A percentile compares a stretch with the other conserved stretches of the same genome.
These are phyloP conservation scores for Thermochaetoides dissita DNA, from an alignment of 2,329 filamentous ascomycete species.

Conservation along the genomic window DNA sequence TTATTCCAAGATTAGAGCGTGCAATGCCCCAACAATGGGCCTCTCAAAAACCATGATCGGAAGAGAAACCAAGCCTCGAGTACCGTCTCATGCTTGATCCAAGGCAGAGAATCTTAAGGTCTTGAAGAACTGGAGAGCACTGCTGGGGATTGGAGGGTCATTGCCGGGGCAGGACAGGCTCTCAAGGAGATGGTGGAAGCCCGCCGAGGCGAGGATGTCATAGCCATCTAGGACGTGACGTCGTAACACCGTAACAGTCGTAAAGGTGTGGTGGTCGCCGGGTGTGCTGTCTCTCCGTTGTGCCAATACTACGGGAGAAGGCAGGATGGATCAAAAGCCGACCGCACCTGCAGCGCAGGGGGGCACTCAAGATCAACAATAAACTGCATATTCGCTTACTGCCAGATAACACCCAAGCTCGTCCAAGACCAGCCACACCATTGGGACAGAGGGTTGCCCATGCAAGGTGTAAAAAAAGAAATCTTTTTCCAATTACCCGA, in stretches of 20 bases:
- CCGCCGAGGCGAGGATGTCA: constrained; percentile 13
- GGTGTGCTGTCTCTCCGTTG: neutral
- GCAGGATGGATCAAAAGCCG: no score
- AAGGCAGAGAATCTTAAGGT: neutral
- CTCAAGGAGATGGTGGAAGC: constrained; percentile 1
- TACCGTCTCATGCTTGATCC: neutral
- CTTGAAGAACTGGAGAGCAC: neutral
- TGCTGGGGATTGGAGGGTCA: neutral
- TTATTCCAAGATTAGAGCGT: constrained; percentile 1
- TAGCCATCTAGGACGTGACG: constrained; percentile 18
- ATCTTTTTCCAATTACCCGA: neutral
- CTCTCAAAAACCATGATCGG: no score
- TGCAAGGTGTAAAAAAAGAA: constrained; percentile 13
- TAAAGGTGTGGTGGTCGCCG: constrained; percentile 9
- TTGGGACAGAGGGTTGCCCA: constrained; percentile 16
- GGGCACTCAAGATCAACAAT: neutral
- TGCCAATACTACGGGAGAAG: no score
- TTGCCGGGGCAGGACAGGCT: constrained; percentile 6
- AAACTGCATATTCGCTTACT: no score
- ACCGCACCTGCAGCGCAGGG: no score
- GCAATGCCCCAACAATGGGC: neutral
- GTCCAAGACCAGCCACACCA: neutral
- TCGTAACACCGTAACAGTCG: constrained; percentile 19
- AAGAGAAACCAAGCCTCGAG: no score
- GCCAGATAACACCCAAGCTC: no score